Base-by-base conservation (phyloP, 495 filamentous ascomycete species). In the Hypoxylon perforatum region DNA sequence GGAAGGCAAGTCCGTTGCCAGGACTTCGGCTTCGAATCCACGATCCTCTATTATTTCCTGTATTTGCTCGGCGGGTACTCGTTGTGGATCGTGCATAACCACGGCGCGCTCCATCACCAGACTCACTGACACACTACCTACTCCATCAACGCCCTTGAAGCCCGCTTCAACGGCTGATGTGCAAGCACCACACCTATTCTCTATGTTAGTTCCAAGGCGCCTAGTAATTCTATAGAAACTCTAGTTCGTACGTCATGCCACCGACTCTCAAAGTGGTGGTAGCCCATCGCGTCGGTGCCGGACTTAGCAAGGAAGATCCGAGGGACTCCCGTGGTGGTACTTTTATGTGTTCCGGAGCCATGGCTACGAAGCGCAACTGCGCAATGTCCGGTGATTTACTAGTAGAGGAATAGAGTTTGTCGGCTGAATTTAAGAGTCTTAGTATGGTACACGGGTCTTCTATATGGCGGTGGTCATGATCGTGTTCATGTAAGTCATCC, bases 81-180 rank as follows among this genome's bases (percentile, higher is more conserved):
- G 85, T 30, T 85, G 80, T 8, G 92, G 90, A 78, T 99, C 90
- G 77, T 99, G 95, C 73, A 91, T 87, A 5, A 97, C 83, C 6
- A 97, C 93, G 0, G 94, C 96, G 23, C 93, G 87, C 74, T 94
- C 92, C 88, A 97, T 95, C 25, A 95, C 90, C 65, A 98, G 77
- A 78, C 91, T 96, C 57, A 98, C 90, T 1, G 93, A 95, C 28
- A 97, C 93, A 47, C 84, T 91, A 19, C 88, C 89, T 2, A 91
- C 87, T 21, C 94, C 94, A 10, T 91, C 85, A 15, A 96, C 83
- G 30, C 83, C 85, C 65, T 89, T 90, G 79, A 99, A 95, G 55
- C 89, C 94, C 36, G 82, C 76, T 83, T 97, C 93, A 65, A 97
- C 87, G 7, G 93, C 87, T 15, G 92, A 92, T 17, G 93, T 95